Conservation (phyloP, 129 eudicot genomes). For the Pseudognaphalium luteoalbum region DNA sequence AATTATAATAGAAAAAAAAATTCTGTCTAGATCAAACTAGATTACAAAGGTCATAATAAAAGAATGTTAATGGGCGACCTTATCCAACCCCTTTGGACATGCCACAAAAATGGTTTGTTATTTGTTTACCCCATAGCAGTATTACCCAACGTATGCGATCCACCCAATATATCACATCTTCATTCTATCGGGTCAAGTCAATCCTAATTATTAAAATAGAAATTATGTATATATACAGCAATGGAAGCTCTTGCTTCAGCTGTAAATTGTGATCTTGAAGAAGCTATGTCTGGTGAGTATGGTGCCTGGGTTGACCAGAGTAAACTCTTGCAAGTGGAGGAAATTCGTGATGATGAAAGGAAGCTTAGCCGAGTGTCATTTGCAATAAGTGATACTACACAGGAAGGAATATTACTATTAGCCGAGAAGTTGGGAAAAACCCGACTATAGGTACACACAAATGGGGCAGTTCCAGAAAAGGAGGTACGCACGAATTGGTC, state of each 20-base stretch:
- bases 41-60: background rate
- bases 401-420: background rate
- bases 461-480: background rate
- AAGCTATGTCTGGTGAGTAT: constrained; percentile 5
- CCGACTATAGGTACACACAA: background rate
- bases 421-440: background rate
- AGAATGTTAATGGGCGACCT: background rate
- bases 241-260: constrained; percentile 15
- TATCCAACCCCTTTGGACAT: background rate
- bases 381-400: background rate
- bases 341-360: constrained; percentile 2
- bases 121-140: background rate
- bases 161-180: background rate
- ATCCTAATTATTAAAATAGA: background rate
- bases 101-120: background rate
- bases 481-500: background rate
- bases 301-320: constrained; percentile 15
- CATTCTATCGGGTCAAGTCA: background rate
- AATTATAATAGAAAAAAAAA: background rate
- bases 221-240: constrained; percentile 17
- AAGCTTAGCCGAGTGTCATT: background rate
- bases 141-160: background rate
- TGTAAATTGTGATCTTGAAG: constrained; percentile 2
- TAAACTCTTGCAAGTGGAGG: constrained; percentile 14
- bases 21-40: too few species aligned